Conservation (phyloP, 495 filamentous ascomycete genomes). For the Hypoxylon fuscum region DNA sequence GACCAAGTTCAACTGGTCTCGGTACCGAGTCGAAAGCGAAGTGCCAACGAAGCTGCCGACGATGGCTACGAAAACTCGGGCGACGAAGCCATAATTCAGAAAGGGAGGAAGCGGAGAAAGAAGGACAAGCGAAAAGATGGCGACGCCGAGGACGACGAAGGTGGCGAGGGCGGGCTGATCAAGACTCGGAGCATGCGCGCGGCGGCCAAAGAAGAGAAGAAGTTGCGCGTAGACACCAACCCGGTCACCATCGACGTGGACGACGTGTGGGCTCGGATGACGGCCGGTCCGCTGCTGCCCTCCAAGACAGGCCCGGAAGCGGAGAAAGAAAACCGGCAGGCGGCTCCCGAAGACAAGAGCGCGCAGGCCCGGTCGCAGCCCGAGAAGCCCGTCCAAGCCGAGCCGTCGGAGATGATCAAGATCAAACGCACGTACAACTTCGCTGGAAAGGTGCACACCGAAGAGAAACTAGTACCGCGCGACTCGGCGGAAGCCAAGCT, state of each 20-base stretch:
- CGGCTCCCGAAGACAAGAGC: conserved; percentile 20
- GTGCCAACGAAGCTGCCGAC: conserved; percentile 51
- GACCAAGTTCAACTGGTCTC: conserved; percentile 39
- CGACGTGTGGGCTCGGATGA: conserved; percentile 85
- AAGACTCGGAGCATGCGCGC: conserved; percentile 80
- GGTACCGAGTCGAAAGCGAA: conserved; percentile 50
- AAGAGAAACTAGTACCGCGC: conserved; percentile 80
- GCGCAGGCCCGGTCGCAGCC: conserved; percentile 29
- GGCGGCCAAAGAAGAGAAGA: conserved; percentile 68
- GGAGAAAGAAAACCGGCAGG: conserved; percentile 36
- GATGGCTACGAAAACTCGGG: conserved; percentile 71
- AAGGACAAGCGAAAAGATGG: conserved; percentile 60
- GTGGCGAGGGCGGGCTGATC: conserved; percentile 80
- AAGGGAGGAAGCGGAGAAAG: conserved; percentile 65
- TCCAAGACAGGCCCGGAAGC: conserved; percentile 25
- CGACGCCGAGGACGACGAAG: conserved; percentile 61
- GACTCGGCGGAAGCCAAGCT: conserved; percentile 83
- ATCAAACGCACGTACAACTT: conserved; percentile 92
- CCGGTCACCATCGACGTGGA: conserved; percentile 90
- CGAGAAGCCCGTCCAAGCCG: conserved; percentile 32
- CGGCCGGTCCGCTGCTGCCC: conserved; percentile 47
- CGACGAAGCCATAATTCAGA: conserved; percentile 78
- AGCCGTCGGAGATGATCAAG: conserved; percentile 66
- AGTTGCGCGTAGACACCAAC: conserved; percentile 67
- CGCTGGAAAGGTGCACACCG: conserved; percentile 84